phyloP scores from a whole-genome alignment of 148 eudicot species.

The Vaccinium macrocarpon region DNA sequence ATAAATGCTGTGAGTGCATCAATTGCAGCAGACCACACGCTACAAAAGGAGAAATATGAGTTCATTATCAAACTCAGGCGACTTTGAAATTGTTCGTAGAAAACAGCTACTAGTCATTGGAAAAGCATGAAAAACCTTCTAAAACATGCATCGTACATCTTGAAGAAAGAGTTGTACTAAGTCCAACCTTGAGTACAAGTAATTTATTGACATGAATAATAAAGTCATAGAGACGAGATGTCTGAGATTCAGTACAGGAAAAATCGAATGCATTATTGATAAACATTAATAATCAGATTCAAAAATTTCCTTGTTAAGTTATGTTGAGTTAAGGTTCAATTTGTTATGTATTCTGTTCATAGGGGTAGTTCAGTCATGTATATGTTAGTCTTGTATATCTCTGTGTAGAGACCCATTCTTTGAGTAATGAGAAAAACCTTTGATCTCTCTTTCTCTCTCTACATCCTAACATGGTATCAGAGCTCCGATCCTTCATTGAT shows the following conservation, averaged over 20 bases:
- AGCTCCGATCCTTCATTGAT: too few species aligned
- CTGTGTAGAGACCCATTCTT: too few species aligned
- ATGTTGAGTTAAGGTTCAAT: too few species aligned
- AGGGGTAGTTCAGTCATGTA: too few species aligned
- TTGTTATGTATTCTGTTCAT: too few species aligned
- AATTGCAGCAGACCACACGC: constrained; percentile 84
- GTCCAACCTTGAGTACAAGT: not conserved
- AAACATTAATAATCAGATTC: not conserved
- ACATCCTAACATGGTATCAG: too few species aligned
- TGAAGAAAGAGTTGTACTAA: not conserved
- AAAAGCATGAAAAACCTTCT: constrained; percentile 15
- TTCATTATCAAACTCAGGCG: constrained; percentile 13
- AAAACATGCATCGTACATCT: constrained; percentile 8
- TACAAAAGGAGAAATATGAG: constrained; percentile 30
- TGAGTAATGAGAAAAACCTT: too few species aligned
- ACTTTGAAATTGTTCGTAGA: not conserved
- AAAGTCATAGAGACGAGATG: not conserved
- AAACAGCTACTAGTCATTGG: not conserved
- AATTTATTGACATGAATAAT: not conserved
- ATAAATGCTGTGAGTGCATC: constrained; percentile 90
- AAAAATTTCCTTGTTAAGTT: too few species aligned
- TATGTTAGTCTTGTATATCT: too few species aligned
- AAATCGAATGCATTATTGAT: constrained; percentile 1
- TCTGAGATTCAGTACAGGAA: not conserved
- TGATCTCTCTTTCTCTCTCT: too few species aligned